Conservation (phyloP, 345 rosid species). For the Eutrema yunnanense region DNA sequence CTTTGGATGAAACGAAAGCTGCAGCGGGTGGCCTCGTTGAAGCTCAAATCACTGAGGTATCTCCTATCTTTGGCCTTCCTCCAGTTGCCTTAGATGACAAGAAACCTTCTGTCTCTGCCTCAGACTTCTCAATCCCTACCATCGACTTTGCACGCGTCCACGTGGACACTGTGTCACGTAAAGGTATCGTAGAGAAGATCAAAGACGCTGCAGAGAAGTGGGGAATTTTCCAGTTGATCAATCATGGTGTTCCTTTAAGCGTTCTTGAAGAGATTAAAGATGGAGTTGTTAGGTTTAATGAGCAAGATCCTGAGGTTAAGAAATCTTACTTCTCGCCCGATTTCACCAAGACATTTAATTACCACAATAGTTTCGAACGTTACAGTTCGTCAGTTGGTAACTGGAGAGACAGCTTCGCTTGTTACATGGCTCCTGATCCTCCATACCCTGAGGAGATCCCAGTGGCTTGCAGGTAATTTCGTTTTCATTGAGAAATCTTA, state of each 20-base stretch:
- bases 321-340: slow-evolving; percentile 32
- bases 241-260: slow-evolving; percentile 39
- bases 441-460: slow-evolving; percentile 44
- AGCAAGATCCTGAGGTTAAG: slow-evolving; percentile 35
- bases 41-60: slow-evolving; percentile 22
- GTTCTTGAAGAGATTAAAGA: slow-evolving; percentile 31
- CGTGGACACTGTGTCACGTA: neutral
- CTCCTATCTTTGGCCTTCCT: slow-evolving; percentile 30
- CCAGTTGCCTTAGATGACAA: neutral
- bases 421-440: slow-evolving; percentile 35
- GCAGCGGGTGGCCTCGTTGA: slow-evolving; percentile 11
- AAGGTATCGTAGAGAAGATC: slow-evolving; percentile 19
- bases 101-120: neutral
- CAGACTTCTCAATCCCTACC: slow-evolving; percentile 26
- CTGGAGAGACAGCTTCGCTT: slow-evolving; percentile 45
- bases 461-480: slow-evolving; percentile 36
- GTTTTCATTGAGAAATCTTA: neutral
- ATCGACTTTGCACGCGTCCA: slow-evolving; percentile 31
- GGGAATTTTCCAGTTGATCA: slow-evolving; percentile 48
- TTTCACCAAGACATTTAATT: slow-evolving; percentile 19
- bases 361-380: slow-evolving; percentile 37
- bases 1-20: neutral
- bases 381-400: slow-evolving; percentile 25
- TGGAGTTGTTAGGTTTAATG: slow-evolving; percentile 34
- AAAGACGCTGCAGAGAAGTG: slow-evolving; percentile 32